Conservation (phyloP, 768 basidiomycete species). For the Trametes punicea region DNA sequence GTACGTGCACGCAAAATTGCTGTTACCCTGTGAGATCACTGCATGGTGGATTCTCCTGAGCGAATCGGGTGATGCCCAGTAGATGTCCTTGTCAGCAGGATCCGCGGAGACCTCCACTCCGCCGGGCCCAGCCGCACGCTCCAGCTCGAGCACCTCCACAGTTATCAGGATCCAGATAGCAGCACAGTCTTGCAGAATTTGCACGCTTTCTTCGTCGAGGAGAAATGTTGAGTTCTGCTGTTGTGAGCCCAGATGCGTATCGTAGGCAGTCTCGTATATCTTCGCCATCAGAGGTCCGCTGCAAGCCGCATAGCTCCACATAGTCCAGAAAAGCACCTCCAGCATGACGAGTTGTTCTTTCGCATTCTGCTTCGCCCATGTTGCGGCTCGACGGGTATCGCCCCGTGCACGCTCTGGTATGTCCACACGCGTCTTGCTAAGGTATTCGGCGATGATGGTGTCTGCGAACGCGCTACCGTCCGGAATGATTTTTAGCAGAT, state of each 20-base stretch:
- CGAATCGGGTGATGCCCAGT: conserved; percentile 59
- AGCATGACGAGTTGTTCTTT: conserved; percentile 78
- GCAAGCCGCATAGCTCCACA: conserved; percentile 74
- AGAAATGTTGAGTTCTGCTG: conserved; percentile 65
- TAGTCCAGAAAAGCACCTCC: conserved; percentile 85
- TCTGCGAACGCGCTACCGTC: conserved; percentile 64
- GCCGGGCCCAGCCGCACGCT: conserved; percentile 54
- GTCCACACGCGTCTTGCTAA: conserved; percentile 46
- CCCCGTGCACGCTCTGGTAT: conserved; percentile 40
- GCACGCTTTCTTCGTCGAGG: conserved; percentile 69
- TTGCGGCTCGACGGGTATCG: conserved; percentile 59
- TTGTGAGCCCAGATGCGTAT: conserved; percentile 56
- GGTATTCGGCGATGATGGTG: conserved; percentile 58
- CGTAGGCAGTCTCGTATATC: conserved; percentile 64
- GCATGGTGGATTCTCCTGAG: conserved; percentile 66
- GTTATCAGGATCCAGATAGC: conserved; percentile 78
- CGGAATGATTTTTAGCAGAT: conserved; percentile 58
- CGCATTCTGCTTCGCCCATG: conserved; percentile 70
- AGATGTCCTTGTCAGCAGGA: conserved; percentile 48
- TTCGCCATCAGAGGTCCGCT: conserved; percentile 58
- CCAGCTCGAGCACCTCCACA: conserved; percentile 78
- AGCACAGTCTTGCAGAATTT: conserved; percentile 63
- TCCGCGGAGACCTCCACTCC: conserved; percentile 49
- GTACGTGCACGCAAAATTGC: conserved; percentile 68
- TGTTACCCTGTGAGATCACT: conserved; percentile 54